Base-by-base conservation (phyloP, 2,329 filamentous ascomycete genomes). In the Fusarium brevicatenulatum region DNA sequence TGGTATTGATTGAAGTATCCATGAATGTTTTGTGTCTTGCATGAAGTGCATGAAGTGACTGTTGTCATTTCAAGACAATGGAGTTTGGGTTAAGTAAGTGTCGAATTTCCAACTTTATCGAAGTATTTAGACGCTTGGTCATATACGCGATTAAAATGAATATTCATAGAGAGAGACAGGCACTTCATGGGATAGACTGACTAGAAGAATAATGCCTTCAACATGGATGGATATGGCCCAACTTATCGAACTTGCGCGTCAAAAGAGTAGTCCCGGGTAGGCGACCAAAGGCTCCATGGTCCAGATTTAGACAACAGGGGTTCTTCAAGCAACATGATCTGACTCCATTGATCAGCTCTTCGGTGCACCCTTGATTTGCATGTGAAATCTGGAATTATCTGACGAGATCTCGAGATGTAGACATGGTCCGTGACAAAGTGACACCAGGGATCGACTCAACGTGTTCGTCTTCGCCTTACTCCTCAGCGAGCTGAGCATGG, bases 291-390 rank as follows among this genome's bases (percentile, higher is more conserved):
- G n/a, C 34, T 53, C 16, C n/a, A 37, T 36, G n/a, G 9, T 37
- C 42, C 32, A 50, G n/a, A 63, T 63, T 37, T 13, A 56, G n/a
- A 49, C 42, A 44, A 12, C 40, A 61, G 65, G 64, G 50, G 44
- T 42, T 39, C 34, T 40, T 40, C 7, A 53, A 47, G 21, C 36
- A 63, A 47, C 57, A 54, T 65, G 58, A 58, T 25, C 42, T 43
- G 46, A 46, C 52, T 53, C 65, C 58, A 37, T 69, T 69, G 30
- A 63, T 69, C 58, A 69, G 66, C 66, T 53, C 36, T 43, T 57
- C 12, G 32, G 15, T 39, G 23, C 28, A 57, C 32, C 40, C 13
- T 28, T 23, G 30, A 64, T 53, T 64, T 47, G 43, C 57, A 69
- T 56, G 58, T 64, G 58, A 69, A 65, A 53, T 53, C 46, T 53